A percentile compares a stretch with the other conserved stretches of the same genome.
These are phyloP conservation scores for Juglanconis sp. DNA, from an alignment of 2,329 filamentous ascomycete species.

Conservation along the genomic window DNA sequence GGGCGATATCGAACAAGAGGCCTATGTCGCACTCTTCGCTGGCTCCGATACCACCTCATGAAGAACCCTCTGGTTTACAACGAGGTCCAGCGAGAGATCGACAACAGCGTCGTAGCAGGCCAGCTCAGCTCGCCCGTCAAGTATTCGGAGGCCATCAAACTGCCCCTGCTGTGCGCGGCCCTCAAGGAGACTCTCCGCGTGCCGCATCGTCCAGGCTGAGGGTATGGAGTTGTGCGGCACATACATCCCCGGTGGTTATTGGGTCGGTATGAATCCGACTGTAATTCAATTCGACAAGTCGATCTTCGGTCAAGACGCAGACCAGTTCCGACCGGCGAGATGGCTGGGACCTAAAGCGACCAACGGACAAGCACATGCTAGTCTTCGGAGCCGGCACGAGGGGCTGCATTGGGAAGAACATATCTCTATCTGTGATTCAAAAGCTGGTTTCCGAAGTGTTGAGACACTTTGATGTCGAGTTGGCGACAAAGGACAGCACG, in stretches of 20 bases:
- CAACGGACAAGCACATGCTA: constrained; percentile 20
- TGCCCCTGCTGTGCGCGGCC: constrained; percentile 37
- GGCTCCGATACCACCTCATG: constrained; percentile 20
- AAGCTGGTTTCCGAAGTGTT: constrained; percentile 22
- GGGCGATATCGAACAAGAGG: constrained; percentile 21
- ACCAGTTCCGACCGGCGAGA: constrained; percentile 16
- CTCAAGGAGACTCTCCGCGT: constrained; percentile 42
- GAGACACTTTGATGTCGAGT: constrained; percentile 18
- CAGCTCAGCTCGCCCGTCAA: constrained; percentile 15
- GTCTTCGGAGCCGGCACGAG: constrained; percentile 50
- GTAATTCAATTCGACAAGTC: constrained; percentile 23
- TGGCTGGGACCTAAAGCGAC: constrained; percentile 17
- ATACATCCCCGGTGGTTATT: constrained; percentile 23
- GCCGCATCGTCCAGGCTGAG: constrained; percentile 35
- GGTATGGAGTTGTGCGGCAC: constrained; percentile 27
- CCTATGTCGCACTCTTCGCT: constrained; percentile 20
- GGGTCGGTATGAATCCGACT: constrained; percentile 25
- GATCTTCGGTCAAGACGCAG: constrained; percentile 18
- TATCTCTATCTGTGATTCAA: constrained; percentile 20
- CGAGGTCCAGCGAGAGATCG: constrained; percentile 16
- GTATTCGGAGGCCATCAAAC: constrained; percentile 18
- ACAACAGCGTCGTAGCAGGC: constrained; percentile 10
- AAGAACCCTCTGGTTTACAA: constrained; percentile 16
- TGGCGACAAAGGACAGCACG: constrained; percentile 13
- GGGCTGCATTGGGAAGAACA: constrained; percentile 42